Percentiles rank a stretch among this genome's conserved stretches.
Conservation (phyloP, 1,139 yeast species). For the Tardiomyces depauwii region DNA sequence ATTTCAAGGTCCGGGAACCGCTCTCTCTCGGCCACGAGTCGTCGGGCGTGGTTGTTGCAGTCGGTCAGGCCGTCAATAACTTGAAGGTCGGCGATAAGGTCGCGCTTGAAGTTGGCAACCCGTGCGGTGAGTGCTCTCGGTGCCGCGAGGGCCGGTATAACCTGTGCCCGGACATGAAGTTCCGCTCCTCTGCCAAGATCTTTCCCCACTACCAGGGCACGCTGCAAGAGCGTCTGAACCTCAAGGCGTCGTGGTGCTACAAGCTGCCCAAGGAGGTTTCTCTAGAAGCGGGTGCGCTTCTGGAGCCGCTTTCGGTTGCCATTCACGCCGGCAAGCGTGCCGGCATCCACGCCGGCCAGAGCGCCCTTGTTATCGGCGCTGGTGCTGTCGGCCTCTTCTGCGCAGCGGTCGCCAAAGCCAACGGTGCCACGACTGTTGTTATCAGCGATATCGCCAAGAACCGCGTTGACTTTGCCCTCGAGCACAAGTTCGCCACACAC, state of each 20-base stretch:
- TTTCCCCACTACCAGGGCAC: conserved; percentile 18
- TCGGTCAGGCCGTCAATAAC: conserved; percentile 48
- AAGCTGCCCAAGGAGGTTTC: conserved; percentile 61
- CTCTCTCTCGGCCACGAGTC: conserved; percentile 58
- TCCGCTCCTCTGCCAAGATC: conserved; percentile 15
- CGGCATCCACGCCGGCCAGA: conserved; percentile 48
- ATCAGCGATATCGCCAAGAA: conserved; percentile 49
- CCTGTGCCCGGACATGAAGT: conserved; percentile 28
- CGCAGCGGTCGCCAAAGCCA: conserved; percentile 62
- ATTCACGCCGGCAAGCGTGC: conserved; percentile 66
- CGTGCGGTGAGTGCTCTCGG: conserved; percentile 42
- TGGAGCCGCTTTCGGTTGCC: conserved; percentile 76
- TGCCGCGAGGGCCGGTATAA: conserved; percentile 47
- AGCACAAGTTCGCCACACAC: conserved; percentile 19
- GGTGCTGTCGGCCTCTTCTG: conserved; percentile 77
- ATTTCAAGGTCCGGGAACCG: conserved; percentile 22
- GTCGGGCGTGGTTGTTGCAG: conserved; percentile 56
- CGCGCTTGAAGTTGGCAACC: conserved; percentile 32
- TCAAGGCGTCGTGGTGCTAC: conserved; percentile 59
- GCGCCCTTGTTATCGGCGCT: conserved; percentile 68
- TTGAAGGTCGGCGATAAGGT: conserved; percentile 28
- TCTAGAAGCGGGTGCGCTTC: conserved; percentile 73
- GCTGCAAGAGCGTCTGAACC: conserved; percentile 13
- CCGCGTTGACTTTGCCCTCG: conserved; percentile 33
- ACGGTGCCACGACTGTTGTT: conserved; percentile 56